Percentiles rank a stretch among this genome's conserved stretches.
Conservation (phyloP, 352 stramenopile genomes). For the Pythium aristosporum region DNA sequence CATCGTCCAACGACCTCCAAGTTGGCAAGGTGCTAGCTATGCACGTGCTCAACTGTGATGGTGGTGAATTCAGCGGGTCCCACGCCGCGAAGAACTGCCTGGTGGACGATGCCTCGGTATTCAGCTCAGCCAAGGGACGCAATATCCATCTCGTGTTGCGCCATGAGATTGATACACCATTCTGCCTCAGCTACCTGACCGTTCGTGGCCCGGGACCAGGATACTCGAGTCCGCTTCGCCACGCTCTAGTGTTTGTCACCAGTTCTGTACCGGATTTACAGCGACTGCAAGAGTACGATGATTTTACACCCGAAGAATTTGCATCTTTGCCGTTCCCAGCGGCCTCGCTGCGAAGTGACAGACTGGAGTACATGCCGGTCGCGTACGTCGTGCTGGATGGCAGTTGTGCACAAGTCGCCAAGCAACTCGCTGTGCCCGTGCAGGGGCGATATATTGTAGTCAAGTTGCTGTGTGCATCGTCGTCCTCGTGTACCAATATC, state of each 20-base stretch:
- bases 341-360: conserved; percentile 39
- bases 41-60: conserved; percentile 65
- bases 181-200: conserved; percentile 73
- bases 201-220: conserved; percentile 71
- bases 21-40: conserved; percentile 72
- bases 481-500: conserved; percentile 63
- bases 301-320: conserved; percentile 78
- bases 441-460: conserved; percentile 77
- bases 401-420: conserved; percentile 73
- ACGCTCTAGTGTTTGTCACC: conserved; percentile 67
- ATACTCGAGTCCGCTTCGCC: conserved; percentile 74
- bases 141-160: conserved; percentile 84
- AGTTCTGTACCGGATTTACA: conserved; percentile 58
- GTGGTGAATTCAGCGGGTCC: conserved; percentile 78
- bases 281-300: conserved; percentile 53
- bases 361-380: conserved; percentile 65
- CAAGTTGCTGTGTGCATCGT: conserved; percentile 67
- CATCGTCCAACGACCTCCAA: conserved; percentile 60
- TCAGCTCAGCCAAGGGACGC: conserved; percentile 65
- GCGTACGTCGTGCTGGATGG: conserved; percentile 80
- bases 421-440: conserved; percentile 65
- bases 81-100: conserved; percentile 68
- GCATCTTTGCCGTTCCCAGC: conserved; percentile 67
- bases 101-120: conserved; percentile 77
- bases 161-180: conserved; percentile 77